These are phyloP conservation scores for Trichophyton schoenleinii DNA, from an alignment of 2,329 filamentous ascomycete species.

Conservation along the genomic window DNA sequence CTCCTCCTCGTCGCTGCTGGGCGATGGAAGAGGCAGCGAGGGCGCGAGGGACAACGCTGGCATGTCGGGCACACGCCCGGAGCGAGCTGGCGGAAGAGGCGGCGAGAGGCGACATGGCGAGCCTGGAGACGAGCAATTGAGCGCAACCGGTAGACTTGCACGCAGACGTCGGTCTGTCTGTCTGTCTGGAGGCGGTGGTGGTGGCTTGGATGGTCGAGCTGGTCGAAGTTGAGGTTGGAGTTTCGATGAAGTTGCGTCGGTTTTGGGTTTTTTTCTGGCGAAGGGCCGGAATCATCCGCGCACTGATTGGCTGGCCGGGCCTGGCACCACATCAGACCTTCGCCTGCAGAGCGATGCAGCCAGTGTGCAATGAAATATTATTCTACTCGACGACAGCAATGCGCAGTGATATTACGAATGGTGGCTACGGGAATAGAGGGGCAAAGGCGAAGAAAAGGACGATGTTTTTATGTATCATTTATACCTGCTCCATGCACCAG, in stretches of 20 bases:
- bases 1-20: constrained; percentile 30
- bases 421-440: not conserved
- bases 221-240: constrained; percentile 17
- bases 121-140: constrained; percentile 20
- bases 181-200: constrained; percentile 5
- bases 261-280: constrained; percentile 22
- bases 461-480: not conserved
- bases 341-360: not conserved
- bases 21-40: constrained; percentile 26
- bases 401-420: not conserved
- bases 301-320: constrained; percentile 26
- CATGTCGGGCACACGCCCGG: constrained; percentile 42
- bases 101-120: constrained; percentile 55
- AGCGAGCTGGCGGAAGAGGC: constrained; percentile 53
- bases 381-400: no score
- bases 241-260: constrained; percentile 16
- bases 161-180: not conserved
- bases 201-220: constrained; percentile 8
- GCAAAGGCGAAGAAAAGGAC: not conserved
- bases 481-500: not conserved
- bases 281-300: constrained; percentile 27
- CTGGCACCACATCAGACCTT: not conserved
- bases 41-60: constrained; percentile 30
- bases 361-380: no score
- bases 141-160: constrained; percentile 15